Evolutionary conservation across 768 basidiomycete species (phyloP).

Genomic region (Wakefieldia striispora): DNA sequence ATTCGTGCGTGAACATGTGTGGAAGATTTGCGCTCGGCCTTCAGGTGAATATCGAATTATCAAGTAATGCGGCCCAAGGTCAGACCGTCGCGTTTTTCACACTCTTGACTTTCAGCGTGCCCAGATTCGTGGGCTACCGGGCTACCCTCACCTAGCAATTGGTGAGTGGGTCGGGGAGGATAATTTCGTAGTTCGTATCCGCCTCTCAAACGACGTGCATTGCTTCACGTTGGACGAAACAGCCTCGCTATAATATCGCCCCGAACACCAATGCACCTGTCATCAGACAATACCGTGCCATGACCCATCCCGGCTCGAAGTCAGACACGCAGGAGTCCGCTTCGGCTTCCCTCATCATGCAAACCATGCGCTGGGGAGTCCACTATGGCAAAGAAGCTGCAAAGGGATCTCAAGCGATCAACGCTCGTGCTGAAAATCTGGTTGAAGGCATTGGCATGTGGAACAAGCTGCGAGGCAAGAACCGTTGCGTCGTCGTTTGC

Average conservation of each 20-base stretch:
- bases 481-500: slow-evolving; percentile 82
- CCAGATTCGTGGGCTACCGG: slow-evolving; percentile 37
- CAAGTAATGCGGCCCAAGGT: too few species aligned
- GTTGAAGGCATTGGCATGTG: slow-evolving; percentile 79
- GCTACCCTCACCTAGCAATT: slow-evolving; percentile 41
- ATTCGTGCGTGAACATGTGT: neutral
- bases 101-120: slow-evolving; percentile 17
- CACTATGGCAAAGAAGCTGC: slow-evolving; percentile 59
- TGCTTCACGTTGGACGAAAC: neutral
- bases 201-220: too few species aligned
- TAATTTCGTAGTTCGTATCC: slow-evolving; percentile 45
- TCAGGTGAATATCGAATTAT: neutral
- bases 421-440: slow-evolving; percentile 84
- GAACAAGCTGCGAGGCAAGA: slow-evolving; percentile 75
- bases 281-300: slow-evolving; percentile 45
- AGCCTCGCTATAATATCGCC: slow-evolving; percentile 77
- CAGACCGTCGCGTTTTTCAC: neutral
- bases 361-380: slow-evolving; percentile 90
- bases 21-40: slow-evolving; percentile 3
- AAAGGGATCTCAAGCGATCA: slow-evolving; percentile 76
- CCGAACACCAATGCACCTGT: slow-evolving; percentile 80
- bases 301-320: slow-evolving; percentile 1
- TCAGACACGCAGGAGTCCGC: slow-evolving; percentile 1
- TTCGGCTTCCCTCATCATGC: slow-evolving; percentile 49
- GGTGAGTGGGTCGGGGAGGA: slow-evolving; percentile 62